phyloP scores from a whole-genome alignment of 2,329 filamentous ascomycete species.

The Aspergillus thermomutatus region DNA sequence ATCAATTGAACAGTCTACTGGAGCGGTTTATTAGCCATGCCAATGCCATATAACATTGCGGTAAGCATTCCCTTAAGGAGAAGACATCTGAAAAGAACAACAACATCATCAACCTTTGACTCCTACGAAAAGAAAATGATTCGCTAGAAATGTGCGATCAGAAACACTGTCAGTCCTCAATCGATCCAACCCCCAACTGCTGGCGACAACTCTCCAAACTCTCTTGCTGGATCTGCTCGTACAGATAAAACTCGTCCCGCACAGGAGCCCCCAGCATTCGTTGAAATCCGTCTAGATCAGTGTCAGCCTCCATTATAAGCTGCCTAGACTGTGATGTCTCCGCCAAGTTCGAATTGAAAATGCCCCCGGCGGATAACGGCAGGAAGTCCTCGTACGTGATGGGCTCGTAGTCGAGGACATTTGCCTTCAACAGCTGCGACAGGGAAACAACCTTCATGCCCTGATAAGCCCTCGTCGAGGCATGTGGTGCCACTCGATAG shows the following conservation, averaged over 20 bases:
- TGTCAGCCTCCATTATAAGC: conserved; percentile 22
- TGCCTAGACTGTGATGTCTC: conserved; percentile 17
- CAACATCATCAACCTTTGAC: neutral
- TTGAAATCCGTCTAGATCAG: conserved; percentile 27
- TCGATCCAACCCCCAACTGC: conserved; percentile 13
- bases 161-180: neutral
- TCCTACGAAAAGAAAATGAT: neutral
- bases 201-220: conserved; percentile 22
- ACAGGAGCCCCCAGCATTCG: conserved; percentile 17
- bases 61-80: no score
- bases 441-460: conserved; percentile 10
- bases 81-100: neutral
- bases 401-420: conserved; percentile 37
- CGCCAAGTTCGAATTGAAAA: conserved; percentile 47
- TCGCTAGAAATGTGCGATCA: neutral
- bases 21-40: no score
- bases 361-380: conserved; percentile 52
- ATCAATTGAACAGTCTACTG: no score
- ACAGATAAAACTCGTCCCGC: conserved; percentile 26
- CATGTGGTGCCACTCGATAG: conserved; percentile 26
- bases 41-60: no score
- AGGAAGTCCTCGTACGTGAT: conserved; percentile 56
- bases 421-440: conserved; percentile 31
- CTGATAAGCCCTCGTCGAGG: conserved; percentile 1
- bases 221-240: conserved; percentile 22